A percentile compares a stretch with the other conserved stretches of the same genome.
These are phyloP conservation scores for Paraphoma sp. DNA, from an alignment of 2,329 filamentous ascomycete genomes.

Conservation along the genomic window DNA sequence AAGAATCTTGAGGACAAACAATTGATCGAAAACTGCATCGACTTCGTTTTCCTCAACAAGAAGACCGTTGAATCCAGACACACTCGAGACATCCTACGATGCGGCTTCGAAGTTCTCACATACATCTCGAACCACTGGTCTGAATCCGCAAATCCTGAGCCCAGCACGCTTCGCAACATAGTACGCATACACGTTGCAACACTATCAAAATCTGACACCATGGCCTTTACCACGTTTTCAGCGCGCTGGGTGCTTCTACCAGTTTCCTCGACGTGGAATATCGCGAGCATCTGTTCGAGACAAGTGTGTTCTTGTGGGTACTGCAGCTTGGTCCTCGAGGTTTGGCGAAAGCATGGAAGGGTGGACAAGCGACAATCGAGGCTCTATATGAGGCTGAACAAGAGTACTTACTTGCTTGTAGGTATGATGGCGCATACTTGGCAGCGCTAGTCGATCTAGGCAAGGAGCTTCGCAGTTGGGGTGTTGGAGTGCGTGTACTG, in stretches of 20 bases:
- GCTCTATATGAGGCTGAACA: neutral
- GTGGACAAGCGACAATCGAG: neutral
- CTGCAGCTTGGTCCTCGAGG: neutral
- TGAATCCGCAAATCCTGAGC: neutral
- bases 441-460: neutral
- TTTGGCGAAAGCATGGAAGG: neutral
- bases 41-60: neutral
- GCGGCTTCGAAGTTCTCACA: neutral
- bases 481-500: neutral
- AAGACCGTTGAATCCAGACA: neutral
- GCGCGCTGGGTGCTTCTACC: neutral
- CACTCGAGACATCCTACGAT: neutral
- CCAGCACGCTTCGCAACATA: too few relatives aligned
- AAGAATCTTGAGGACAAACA: neutral
- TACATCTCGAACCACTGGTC: neutral
- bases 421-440: neutral
- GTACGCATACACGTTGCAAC: too few relatives aligned
- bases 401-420: neutral
- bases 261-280: neutral
- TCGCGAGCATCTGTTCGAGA: neutral
- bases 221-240: neutral
- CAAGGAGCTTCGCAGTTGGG: neutral
- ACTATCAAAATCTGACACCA: neutral
- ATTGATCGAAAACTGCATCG: neutral
- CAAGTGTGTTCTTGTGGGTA: neutral